Percentiles rank a stretch among this genome's conserved stretches.
Conservation (phyloP, 2,329 filamentous ascomycete species). For the Phialemoniopsis sp. region DNA sequence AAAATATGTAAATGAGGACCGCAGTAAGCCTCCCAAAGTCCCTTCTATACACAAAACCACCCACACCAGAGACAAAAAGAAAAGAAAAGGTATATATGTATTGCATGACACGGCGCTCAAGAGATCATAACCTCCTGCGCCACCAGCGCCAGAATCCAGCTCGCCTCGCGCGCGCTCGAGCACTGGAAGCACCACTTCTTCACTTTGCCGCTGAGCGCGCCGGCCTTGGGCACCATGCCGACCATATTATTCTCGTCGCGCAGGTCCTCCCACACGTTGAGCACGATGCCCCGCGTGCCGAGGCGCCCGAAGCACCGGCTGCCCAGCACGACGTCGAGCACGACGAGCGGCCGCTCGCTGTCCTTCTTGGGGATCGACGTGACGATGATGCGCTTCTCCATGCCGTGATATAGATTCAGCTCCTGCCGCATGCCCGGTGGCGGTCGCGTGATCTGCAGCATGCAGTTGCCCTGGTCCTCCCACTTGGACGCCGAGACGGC, state of each 20-base stretch:
- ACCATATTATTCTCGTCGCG: constrained; percentile 57
- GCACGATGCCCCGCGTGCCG: constrained; percentile 79
- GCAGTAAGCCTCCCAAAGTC: no score
- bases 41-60: background rate
- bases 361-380: constrained; percentile 63
- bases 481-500: constrained; percentile 75
- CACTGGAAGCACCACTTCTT: constrained; percentile 64
- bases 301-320: constrained; percentile 82
- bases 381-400: constrained; percentile 84
- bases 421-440: constrained; percentile 56
- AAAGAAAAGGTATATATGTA: constrained; percentile 1
- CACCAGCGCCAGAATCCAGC: constrained; percentile 52
- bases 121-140: constrained; percentile 49
- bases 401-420: constrained; percentile 55
- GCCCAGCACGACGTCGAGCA: constrained; percentile 81
- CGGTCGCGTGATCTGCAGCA: constrained; percentile 77
- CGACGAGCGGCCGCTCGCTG: constrained; percentile 50
- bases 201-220: constrained; percentile 48
- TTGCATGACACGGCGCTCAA: constrained; percentile 12
- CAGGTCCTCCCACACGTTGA: constrained; percentile 81
- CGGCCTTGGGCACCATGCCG: constrained; percentile 46
- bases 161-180: constrained; percentile 45
- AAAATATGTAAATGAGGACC: no score
- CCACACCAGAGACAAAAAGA: no score
- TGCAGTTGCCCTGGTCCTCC: constrained; percentile 85